A percentile compares a stretch with the other conserved stretches of the same genome.
Conservation (phyloP, 768 basidiomycete species). For the Suillus variegatus region DNA sequence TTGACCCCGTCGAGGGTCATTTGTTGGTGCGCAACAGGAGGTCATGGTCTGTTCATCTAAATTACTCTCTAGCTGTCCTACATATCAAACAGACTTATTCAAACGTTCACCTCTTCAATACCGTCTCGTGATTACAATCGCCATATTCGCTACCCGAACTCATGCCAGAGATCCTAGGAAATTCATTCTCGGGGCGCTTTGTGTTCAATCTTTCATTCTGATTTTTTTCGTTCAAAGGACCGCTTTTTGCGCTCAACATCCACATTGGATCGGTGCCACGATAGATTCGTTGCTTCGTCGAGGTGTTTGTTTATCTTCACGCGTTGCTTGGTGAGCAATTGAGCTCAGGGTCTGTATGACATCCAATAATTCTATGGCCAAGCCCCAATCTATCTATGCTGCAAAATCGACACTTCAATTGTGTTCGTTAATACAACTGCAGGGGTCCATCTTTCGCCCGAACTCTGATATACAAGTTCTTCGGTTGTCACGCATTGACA, state of each 20-base stretch:
- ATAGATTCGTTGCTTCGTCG: neutral
- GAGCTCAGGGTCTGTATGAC: neutral
- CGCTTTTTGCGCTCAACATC: neutral
- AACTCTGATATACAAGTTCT: neutral
- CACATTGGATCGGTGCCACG: neutral
- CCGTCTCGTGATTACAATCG: neutral
- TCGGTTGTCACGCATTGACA: slow-evolving; percentile 11
- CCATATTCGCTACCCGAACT: neutral
- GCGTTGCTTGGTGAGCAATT: neutral
- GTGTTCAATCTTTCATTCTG: neutral
- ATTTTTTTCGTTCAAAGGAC: neutral
- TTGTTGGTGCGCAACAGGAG: neutral
- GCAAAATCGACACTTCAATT: neutral
- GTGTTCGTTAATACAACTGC: neutral
- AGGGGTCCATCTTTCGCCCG: neutral
- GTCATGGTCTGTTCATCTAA: too few relatives aligned
- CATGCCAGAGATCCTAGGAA: neutral
- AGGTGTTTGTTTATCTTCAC: neutral
- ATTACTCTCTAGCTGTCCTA: too few relatives aligned
- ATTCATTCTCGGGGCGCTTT: neutral
- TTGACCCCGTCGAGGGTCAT: slow-evolving; percentile 23
- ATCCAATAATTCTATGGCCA: neutral
- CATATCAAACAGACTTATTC: too few relatives aligned
- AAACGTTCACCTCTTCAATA: too few relatives aligned
- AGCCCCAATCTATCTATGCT: neutral